Base-by-base conservation (phyloP, 2,329 filamentous ascomycete genomes). In the Penicillium sp. region DNA sequence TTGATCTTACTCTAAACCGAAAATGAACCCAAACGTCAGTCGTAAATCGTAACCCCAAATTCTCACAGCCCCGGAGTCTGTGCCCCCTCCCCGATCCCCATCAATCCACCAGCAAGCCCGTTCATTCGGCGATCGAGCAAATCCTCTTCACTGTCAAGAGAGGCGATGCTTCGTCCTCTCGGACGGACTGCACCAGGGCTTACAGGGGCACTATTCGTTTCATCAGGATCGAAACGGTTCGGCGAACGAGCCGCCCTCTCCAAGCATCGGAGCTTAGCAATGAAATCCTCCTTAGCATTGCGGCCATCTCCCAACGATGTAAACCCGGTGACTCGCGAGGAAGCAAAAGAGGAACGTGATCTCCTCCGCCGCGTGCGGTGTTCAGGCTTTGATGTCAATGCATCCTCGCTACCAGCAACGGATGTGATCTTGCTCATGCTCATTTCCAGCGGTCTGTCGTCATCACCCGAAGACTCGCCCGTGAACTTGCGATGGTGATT, bases 381-480 rank as follows among this genome's bases (percentile, higher is more conserved):
- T 22, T 50, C 50, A 26, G 50, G 14, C 24, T 42, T 39, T 3
- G 45, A n/a, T 10, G 32, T 4, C n/a, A 32, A 34, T 47, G 50
- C 20, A 22, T 54, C 59, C 54, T 65, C 53, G 24, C 60, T 66
- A 34, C 31, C 14, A 22, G 43, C 18, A 46, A 8, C 26, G 8
- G 43, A 16, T 7, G 31, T n/a, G 45, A 73, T 56, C 32, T 61
- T 72, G 29, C 61, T 82, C 78, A 87, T 84, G 64, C 82, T 86
- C 79, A 96, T 96, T 74, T 96, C 92, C 10, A 97, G 73, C 4
- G 90, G 89, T 20, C 80, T 76, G 50, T 95, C 92, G 61, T 96
- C 92, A 34, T 94, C 90, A 0, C 86, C 89, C 11, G 86, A 89
- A 79, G 89, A 73, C 85, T 89, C 44, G 77, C 82, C 56, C 0